Evolutionary conservation across 495 filamentous ascomycete genomes (phyloP).

Genomic region (Penicillium macrosclerotiorum): DNA sequence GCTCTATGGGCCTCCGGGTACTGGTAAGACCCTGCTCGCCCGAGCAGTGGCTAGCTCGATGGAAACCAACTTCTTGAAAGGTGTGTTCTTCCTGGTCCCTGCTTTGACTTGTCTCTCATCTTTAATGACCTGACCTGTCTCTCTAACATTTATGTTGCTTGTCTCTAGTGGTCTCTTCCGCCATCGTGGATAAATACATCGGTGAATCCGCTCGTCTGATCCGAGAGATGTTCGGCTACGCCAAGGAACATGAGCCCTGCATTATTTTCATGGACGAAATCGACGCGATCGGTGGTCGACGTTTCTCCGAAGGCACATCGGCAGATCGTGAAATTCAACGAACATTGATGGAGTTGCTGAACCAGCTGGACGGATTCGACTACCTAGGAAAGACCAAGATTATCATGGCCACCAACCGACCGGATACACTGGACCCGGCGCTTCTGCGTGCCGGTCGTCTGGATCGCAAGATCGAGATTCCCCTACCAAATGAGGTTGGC

Average conservation of each 20-base stretch:
- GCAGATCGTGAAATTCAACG: conserved; percentile 99
- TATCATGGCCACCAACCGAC: conserved; percentile 99
- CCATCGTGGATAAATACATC: conserved; percentile 99
- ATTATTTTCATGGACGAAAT: conserved; percentile 99
- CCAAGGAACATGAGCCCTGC: conserved; percentile 98
- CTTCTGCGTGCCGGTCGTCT: conserved; percentile 89
- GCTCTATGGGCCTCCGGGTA: conserved; percentile 96
- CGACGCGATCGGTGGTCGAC: conserved; percentile 94
- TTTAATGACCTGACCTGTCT: neutral
- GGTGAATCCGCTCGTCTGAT: conserved; percentile 97
- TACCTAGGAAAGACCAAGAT: conserved; percentile 99
- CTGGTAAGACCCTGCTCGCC: conserved; percentile 93
- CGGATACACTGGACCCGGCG: conserved; percentile 95
- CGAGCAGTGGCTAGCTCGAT: conserved; percentile 94
- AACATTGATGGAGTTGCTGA: conserved; percentile 97
- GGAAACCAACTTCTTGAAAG: conserved; percentile 98
- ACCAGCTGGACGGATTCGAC: conserved; percentile 98
- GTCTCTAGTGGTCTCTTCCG: conserved; percentile 90
- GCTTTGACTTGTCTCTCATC: neutral
- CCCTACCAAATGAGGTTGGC: conserved; percentile 97
- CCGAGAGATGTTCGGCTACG: conserved; percentile 99
- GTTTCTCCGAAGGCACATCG: conserved; percentile 98
- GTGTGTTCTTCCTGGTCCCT: conserved; percentile 40
- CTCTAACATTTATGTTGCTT: conserved; percentile 22
- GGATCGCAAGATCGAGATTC: conserved; percentile 98